Evolutionary conservation across 352 stramenopile genomes (phyloP).

Genomic region (Globisporangium uncinulatum): DNA sequence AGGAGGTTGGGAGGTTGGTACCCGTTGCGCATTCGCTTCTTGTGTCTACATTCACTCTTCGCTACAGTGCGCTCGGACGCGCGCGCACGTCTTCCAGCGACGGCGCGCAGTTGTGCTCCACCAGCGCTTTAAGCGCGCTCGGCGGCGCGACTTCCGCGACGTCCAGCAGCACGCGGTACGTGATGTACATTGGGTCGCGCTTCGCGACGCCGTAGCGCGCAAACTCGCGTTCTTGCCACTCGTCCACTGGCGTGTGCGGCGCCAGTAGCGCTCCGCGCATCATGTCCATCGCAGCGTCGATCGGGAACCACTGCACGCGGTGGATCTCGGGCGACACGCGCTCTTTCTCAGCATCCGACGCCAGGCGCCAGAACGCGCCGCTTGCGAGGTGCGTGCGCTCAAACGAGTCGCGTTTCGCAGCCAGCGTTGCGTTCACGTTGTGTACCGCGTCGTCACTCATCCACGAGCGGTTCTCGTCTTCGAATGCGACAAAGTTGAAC

Average conservation of each 20-base stretch:
- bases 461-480: constrained; percentile 43
- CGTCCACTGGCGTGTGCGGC: constrained; percentile 26
- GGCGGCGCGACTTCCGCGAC: constrained; percentile 22
- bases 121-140: constrained; percentile 4
- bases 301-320: constrained; percentile 48
- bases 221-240: constrained; percentile 38
- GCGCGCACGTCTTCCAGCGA: constrained; percentile 6
- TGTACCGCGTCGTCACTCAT: constrained; percentile 24
- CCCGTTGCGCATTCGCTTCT: no score
- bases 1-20: no score
- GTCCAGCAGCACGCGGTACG: constrained; percentile 33
- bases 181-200: constrained; percentile 54
- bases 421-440: constrained; percentile 36
- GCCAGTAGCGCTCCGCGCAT: constrained; percentile 25
- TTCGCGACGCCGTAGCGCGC: constrained; percentile 22
- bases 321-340: constrained; percentile 47
- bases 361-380: constrained; percentile 35
- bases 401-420: constrained; percentile 35
- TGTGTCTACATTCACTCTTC: no score
- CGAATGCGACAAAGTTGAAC: constrained; percentile 65
- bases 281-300: constrained; percentile 42
- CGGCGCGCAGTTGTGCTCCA: constrained; percentile 4
- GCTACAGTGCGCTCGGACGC: constrained; percentile 6
- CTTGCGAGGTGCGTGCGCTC: constrained; percentile 14
- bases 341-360: constrained; percentile 28